phyloP scores from a whole-genome alignment of 2,329 filamentous ascomycete genomes.

The Paecilomyces sp. region DNA sequence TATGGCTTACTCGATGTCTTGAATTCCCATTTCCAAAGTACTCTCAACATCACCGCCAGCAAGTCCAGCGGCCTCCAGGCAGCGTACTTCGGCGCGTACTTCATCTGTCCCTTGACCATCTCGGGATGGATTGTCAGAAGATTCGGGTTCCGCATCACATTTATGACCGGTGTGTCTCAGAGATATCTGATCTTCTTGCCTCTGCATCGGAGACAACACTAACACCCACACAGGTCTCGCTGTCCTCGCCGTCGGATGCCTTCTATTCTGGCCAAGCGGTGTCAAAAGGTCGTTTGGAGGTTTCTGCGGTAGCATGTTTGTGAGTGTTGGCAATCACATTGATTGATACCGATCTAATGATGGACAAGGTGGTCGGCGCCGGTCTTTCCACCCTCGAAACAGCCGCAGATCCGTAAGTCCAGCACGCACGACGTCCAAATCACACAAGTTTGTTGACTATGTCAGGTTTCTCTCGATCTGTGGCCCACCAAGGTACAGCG shows the following conservation, averaged over 20 bases:
- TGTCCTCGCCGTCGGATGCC: conserved; percentile 50
- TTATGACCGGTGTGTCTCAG: conserved; percentile 17
- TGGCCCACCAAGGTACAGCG: conserved; percentile 52
- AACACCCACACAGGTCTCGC: conserved; percentile 29
- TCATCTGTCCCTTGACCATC: conserved; percentile 27
- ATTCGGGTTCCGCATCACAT: conserved; percentile 34
- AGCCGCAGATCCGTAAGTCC: conserved; percentile 48
- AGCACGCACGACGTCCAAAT: not conserved
- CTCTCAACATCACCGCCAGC: conserved; percentile 36
- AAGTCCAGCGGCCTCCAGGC: conserved; percentile 42
- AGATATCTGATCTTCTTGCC: too few relatives aligned
- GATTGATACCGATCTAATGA: not conserved
- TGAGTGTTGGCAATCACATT: not conserved
- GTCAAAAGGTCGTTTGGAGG: conserved; percentile 51
- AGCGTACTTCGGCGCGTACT: conserved; percentile 34
- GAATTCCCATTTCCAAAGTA: conserved; percentile 41
- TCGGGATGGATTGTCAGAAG: conserved; percentile 39
- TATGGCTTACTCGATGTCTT: conserved; percentile 52
- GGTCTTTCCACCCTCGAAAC: conserved; percentile 52
- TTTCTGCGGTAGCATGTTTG: conserved; percentile 54
- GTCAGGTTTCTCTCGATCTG: conserved; percentile 28
- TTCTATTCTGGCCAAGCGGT: conserved; percentile 54
- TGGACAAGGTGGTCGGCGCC: conserved; percentile 36
- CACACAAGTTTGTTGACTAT: not conserved
- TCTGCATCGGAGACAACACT: too few relatives aligned